Evolutionary conservation across 1,284 basidiomycete genomes (phyloP).

Genomic region (Austropuccinia psidii): DNA sequence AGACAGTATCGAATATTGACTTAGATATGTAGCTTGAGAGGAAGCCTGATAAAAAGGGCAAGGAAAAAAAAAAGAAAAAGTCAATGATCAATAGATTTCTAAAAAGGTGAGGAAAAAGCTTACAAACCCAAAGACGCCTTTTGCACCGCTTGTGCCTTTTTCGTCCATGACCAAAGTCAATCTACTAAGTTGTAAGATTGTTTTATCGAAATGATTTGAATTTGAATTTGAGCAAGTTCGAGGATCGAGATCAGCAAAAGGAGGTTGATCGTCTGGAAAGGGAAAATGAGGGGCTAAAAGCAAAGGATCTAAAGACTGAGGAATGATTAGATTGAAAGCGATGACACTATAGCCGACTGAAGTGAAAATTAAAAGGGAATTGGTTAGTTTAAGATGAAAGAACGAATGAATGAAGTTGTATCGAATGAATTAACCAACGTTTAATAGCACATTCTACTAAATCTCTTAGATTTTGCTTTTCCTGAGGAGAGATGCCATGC

Average conservation of each 20-base stretch:
- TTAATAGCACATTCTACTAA: conserved; percentile 2
- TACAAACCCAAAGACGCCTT: conserved; percentile 28
- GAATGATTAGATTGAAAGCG: conserved; percentile 31
- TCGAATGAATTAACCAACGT: not conserved
- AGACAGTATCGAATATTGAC: conserved; percentile 11
- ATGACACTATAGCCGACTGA: conserved; percentile 14
- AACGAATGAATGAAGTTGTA: not conserved
- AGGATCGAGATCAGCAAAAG: conserved; percentile 18
- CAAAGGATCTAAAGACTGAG: conserved; percentile 10
- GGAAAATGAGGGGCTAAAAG: conserved; percentile 9
- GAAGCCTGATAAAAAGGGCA: not conserved
- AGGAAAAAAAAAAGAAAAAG: not conserved
- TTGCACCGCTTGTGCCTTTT: not conserved
- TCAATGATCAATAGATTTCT: not conserved
- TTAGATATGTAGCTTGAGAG: conserved; percentile 6
- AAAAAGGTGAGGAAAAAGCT: not conserved
- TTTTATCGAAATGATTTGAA: not conserved
- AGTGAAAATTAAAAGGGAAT: not conserved
- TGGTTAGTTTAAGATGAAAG: not conserved
- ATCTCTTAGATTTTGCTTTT: not conserved
- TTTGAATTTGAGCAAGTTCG: not conserved
- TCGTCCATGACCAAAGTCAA: conserved; percentile 27
- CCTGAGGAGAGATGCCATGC: not conserved
- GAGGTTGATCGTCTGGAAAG: not conserved
- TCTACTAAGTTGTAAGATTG: conserved; percentile 11